A percentile compares a stretch with the other conserved stretches of the same genome.
Evolutionary conservation across 116 monocot genomes (phyloP).

Genomic region (Dioscorea cayenensis): DNA sequence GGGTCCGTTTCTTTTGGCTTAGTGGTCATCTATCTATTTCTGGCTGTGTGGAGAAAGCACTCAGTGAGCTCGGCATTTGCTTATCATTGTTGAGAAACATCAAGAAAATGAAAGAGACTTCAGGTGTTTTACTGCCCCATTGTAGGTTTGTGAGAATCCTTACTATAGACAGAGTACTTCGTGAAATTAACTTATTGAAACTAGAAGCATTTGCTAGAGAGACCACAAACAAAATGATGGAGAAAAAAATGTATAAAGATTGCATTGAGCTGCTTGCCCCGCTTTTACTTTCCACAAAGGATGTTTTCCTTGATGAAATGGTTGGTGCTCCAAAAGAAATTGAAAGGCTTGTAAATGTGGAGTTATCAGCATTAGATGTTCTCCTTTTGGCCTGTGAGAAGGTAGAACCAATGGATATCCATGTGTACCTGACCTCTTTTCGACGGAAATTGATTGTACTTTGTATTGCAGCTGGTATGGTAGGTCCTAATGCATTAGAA

Average conservation of each 20-base stretch:
- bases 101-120: constrained; percentile 23
- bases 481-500: constrained; percentile 12
- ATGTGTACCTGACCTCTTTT: constrained; percentile 56
- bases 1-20: constrained; percentile 86
- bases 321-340: constrained; percentile 28
- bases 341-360: constrained; percentile 31
- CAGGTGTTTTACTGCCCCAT: constrained; percentile 54
- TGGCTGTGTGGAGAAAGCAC: constrained; percentile 51
- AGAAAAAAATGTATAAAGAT: constrained; percentile 57
- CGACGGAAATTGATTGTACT: constrained; percentile 62
- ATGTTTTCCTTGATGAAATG: constrained; percentile 36
- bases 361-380: constrained; percentile 70
- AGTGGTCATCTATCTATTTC: constrained; percentile 77
- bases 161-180: constrained; percentile 53
- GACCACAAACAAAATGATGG: constrained; percentile 43
- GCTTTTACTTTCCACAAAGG: constrained; percentile 54
- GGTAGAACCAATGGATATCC: constrained; percentile 43
- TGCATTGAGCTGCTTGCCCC: constrained; percentile 67
- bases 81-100: constrained; percentile 51
- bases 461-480: constrained; percentile 58
- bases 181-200: constrained; percentile 72
- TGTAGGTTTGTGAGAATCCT: constrained; percentile 57
- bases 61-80: constrained; percentile 53
- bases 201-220: constrained; percentile 43
- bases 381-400: constrained; percentile 76